Percentiles rank a stretch among this genome's conserved stretches.
Evolutionary conservation across 2,329 filamentous ascomycete species (phyloP).

Genomic region (Diaporthe sp.): DNA sequence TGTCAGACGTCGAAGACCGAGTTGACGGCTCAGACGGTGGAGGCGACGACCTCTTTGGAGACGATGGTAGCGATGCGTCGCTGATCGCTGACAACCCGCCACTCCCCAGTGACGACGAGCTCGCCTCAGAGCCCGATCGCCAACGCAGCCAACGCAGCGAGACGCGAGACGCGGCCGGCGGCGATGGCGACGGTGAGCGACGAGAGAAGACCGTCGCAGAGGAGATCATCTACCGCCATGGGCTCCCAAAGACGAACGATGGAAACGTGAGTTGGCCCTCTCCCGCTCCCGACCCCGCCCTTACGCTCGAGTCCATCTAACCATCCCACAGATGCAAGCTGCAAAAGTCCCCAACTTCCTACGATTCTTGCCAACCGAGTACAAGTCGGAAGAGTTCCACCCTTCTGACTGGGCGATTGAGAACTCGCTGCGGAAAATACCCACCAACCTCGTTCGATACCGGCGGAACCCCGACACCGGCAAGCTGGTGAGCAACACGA

Average conservation of each 20-base stretch:
- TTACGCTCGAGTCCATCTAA: constrained; percentile 41
- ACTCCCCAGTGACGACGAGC: constrained; percentile 68
- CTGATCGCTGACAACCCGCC: constrained; percentile 41
- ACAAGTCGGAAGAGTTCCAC: constrained; percentile 76
- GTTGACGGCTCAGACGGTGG: constrained; percentile 65
- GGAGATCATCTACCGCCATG: constrained; percentile 76
- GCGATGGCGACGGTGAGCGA: constrained; percentile 59
- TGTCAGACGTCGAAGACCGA: constrained; percentile 71
- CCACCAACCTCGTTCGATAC: constrained; percentile 78
- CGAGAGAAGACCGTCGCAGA: constrained; percentile 72
- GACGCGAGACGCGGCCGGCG: constrained; percentile 57
- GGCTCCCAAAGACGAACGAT: constrained; percentile 78
- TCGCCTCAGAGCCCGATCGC: constrained; percentile 60
- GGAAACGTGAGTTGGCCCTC: constrained; percentile 69
- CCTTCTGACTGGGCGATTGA: constrained; percentile 68
- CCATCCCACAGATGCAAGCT: constrained; percentile 70
- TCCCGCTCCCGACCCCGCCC: neutral
- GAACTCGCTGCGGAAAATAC: constrained; percentile 67
- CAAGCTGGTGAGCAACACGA: constrained; percentile 80
- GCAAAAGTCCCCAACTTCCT: constrained; percentile 82
- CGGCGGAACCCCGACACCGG: constrained; percentile 76
- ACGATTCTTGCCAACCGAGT: constrained; percentile 76
- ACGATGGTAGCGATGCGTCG: constrained; percentile 72
- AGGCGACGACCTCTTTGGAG: constrained; percentile 74
- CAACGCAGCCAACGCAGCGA: constrained; percentile 53